These are phyloP conservation scores for Hydnomerulius pinastri DNA, from an alignment of 768 basidiomycete genomes.

Conservation along the genomic window DNA sequence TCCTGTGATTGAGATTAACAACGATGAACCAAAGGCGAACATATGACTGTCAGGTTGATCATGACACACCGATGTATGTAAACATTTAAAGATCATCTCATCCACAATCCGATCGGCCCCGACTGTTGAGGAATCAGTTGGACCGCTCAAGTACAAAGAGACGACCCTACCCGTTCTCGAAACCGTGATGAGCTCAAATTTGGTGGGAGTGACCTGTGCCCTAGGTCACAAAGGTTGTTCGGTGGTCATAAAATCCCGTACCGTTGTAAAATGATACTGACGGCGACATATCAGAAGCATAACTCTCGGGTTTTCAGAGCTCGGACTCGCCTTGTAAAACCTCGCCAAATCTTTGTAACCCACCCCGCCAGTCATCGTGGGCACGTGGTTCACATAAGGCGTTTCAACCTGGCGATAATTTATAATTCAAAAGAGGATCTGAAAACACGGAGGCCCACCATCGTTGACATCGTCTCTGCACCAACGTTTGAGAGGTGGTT, in stretches of 20 bases:
- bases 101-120: constrained; percentile 48
- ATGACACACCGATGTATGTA: constrained; percentile 36
- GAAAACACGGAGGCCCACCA: constrained; percentile 26
- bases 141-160: background rate
- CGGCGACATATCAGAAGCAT: background rate
- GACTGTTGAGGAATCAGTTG: constrained; percentile 19
- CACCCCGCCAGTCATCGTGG: constrained; percentile 51
- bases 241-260: constrained; percentile 7
- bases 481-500: background rate
- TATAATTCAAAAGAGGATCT: background rate
- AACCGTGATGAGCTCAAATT: constrained; percentile 41
- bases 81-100: constrained; percentile 49
- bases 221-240: constrained; percentile 4
- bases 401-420: constrained; percentile 35
- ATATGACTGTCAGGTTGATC: background rate
- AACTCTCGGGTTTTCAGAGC: background rate
- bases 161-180: constrained; percentile 39
- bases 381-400: constrained; percentile 43
- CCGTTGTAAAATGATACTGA: constrained; percentile 42
- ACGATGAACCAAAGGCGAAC: background rate
- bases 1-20: constrained; percentile 29
- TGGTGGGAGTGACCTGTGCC: constrained; percentile 40
- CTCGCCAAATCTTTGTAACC: constrained; percentile 42
- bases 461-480: constrained; percentile 44
- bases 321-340: constrained; percentile 43